Evolutionary conservation across 1,139 yeast species (phyloP).

Genomic region (Hansenula sp.): DNA sequence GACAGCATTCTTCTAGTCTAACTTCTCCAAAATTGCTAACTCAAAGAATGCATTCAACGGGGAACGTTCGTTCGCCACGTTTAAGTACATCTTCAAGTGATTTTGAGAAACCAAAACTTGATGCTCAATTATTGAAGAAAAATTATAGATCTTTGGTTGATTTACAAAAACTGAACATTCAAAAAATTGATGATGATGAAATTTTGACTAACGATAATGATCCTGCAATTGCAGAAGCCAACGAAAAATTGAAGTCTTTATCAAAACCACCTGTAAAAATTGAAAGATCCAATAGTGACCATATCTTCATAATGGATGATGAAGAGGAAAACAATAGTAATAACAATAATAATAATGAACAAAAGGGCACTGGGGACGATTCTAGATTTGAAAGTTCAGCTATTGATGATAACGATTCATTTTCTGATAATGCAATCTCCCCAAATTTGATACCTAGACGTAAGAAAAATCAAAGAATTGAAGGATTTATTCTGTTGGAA

Average conservation of each 20-base stretch:
- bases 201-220: no score
- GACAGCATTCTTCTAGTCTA: constrained; percentile 16
- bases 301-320: constrained; percentile 24
- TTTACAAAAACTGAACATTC: constrained; percentile 10
- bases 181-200: neutral
- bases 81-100: constrained; percentile 23
- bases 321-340: constrained; percentile 6
- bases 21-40: constrained; percentile 7
- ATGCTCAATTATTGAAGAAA: constrained; percentile 12
- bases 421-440: constrained; percentile 8
- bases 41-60: constrained; percentile 6
- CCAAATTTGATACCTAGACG: constrained; percentile 11
- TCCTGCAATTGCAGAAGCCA: constrained; percentile 1
- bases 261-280: constrained; percentile 5
- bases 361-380: neutral
- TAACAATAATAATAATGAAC: constrained; percentile 2
- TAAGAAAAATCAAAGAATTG: constrained; percentile 53
- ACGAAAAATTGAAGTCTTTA: constrained; percentile 1
- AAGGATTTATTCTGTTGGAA: constrained; percentile 83
- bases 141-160: constrained; percentile 21
- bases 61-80: constrained; percentile 11
- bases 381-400: neutral
- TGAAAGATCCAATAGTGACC: constrained; percentile 20
- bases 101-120: constrained; percentile 18
- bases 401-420: constrained; percentile 11